Percentiles rank a stretch among this genome's conserved stretches.
phyloP scores from a whole-genome alignment of 768 basidiomycete species.

The Glaciozyma martinii region DNA sequence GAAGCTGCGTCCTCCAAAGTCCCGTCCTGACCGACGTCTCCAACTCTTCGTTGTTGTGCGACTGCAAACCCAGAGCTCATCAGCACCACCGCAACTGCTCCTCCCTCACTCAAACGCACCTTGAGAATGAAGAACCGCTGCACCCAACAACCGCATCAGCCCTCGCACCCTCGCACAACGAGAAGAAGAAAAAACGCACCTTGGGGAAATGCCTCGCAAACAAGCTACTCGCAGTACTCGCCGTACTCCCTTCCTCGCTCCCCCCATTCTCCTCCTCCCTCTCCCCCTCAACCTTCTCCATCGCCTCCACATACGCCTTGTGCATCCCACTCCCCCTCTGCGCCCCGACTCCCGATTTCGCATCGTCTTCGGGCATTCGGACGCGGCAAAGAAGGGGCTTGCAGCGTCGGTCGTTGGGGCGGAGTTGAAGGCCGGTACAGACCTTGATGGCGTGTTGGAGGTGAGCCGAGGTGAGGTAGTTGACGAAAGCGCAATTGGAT shows the following conservation, averaged over 20 bases:
- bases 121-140: slow-evolving; percentile 47
- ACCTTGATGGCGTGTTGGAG: slow-evolving; percentile 57
- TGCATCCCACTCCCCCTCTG: slow-evolving; percentile 75
- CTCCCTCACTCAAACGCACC: neutral
- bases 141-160: slow-evolving; percentile 70
- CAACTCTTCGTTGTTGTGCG: slow-evolving; percentile 34
- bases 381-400: slow-evolving; percentile 73
- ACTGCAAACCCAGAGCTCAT: neutral
- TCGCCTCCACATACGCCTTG: slow-evolving; percentile 51
- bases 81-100: neutral
- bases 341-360: slow-evolving; percentile 80
- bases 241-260: neutral
- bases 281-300: neutral
- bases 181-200: neutral
- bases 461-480: slow-evolving; percentile 59
- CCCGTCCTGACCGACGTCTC: slow-evolving; percentile 51
- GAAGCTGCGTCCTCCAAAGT: slow-evolving; percentile 72
- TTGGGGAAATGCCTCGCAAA: slow-evolving; percentile 4
- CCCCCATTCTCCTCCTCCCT: neutral
- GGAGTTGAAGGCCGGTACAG: slow-evolving; percentile 64
- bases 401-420: slow-evolving; percentile 62
- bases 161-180: neutral
- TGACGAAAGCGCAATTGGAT: slow-evolving; percentile 64
- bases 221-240: neutral
- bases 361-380: slow-evolving; percentile 69